phyloP scores from a whole-genome alignment of 306 rosid species.

The Malus sieversii region DNA sequence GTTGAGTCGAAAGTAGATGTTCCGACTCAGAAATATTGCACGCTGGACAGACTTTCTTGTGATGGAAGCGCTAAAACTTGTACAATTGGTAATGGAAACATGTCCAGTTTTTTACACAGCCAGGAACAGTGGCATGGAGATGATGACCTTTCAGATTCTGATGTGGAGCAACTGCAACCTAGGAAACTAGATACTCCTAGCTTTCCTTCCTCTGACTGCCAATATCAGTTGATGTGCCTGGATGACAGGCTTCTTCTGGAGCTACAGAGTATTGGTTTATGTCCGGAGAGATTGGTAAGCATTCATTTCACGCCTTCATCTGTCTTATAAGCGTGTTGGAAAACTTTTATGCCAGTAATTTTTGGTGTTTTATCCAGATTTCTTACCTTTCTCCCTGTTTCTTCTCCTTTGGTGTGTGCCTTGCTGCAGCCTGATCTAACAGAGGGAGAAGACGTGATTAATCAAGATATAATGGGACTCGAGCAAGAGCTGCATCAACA shows the following conservation, averaged over 20 bases:
- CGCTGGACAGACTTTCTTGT: constrained; percentile 62
- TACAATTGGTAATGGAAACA: constrained; percentile 49
- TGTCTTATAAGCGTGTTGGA: constrained; percentile 10
- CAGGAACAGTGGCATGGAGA: constrained; percentile 70
- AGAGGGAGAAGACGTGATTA: constrained; percentile 67
- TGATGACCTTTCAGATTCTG: constrained; percentile 53
- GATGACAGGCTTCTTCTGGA: constrained; percentile 74
- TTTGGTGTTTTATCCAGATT: neutral
- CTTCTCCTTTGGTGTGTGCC: constrained; percentile 18
- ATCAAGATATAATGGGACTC: constrained; percentile 59
- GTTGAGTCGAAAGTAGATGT: constrained; percentile 63
- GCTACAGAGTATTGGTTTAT: constrained; percentile 77
- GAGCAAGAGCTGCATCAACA: constrained; percentile 52
- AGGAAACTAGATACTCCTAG: constrained; percentile 31
- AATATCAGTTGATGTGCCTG: constrained; percentile 68
- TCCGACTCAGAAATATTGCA: constrained; percentile 45
- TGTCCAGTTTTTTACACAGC: constrained; percentile 48
- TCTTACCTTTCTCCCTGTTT: constrained; percentile 1
- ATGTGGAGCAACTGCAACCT: constrained; percentile 56
- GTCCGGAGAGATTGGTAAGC: constrained; percentile 72
- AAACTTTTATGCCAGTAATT: neutral
- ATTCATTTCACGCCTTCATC: constrained; percentile 13
- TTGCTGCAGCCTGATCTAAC: constrained; percentile 69
- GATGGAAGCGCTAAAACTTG: constrained; percentile 56
- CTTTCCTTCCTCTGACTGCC: constrained; percentile 51